Base-by-base conservation (phyloP, 1,284 basidiomycete genomes). In the Cronartium quercuum region DNA sequence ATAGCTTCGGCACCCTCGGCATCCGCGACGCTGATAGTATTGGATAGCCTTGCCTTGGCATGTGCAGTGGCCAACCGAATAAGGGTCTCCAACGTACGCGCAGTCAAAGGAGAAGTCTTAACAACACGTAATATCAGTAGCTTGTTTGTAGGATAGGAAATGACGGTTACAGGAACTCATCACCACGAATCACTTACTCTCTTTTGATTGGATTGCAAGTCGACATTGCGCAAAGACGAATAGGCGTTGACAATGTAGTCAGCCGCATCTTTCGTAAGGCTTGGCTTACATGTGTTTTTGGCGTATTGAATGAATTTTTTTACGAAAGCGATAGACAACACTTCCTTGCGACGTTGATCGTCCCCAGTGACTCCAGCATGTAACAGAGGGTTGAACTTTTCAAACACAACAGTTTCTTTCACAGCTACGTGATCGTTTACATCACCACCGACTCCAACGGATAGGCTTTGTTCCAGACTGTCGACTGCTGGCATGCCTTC, bases 301-400 rank as follows among this genome's bases (percentile, higher is more conserved):
- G 96, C 91, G 81, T 98, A 98, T 83, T 98, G 95, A 71, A 98
- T 91, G 82, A 96, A 98, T 84, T 98, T 98, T 83, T 99, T 99
- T 81, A 98, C 89, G 81, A 99, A 99, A 4, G 89, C 84, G 76
- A 97, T 93, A 77, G 89, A 92, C 61, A 99, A 85, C 44, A 99
- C 89, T 83, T 98, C 93, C 77, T 87, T 86, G 82, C 89, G 87
- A 68, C 79, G 79, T 81, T 64, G 80, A 83, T 77, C 86, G 86
- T 76, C 86, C 82, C 61, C 84, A 86, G 77, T 87, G 62, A 91
- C 84, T 69, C 93, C 95, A 75, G 93, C 88, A 81, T 98, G 96
- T 67, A 99, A 84, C 9, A 98, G 86, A 15, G 95, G 94, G 83
- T 98, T 94, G 84, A 89, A 98, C 83, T 97, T 98, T 82, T 99